Evolutionary conservation across 202 grass and related monocot species (phyloP).

Genomic region (Tripidium arundinaceum): DNA sequence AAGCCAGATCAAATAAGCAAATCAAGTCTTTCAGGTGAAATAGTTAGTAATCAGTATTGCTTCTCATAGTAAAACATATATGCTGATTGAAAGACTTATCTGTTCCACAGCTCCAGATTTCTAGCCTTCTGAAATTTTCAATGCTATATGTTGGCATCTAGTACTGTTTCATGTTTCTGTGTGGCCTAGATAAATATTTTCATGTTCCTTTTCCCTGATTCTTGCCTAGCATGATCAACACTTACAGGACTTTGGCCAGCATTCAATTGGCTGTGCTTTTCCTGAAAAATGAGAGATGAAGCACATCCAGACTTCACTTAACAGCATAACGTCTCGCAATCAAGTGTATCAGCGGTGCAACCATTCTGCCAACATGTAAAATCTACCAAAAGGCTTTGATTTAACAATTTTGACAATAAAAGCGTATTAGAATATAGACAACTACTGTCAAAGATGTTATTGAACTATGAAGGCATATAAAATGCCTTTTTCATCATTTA

Average conservation of each 20-base stretch:
- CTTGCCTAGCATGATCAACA: slow-evolving; percentile 13
- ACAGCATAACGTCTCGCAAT: too few relatives aligned
- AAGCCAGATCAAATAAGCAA: too few relatives aligned
- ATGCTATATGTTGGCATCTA: too few relatives aligned
- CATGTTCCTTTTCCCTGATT: slow-evolving; percentile 23
- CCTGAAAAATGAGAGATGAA: slow-evolving; percentile 8
- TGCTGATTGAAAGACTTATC: too few relatives aligned
- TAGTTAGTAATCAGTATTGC: too few relatives aligned
- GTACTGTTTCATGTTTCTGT: too few relatives aligned
- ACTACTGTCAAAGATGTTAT: background rate
- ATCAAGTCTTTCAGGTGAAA: too few relatives aligned
- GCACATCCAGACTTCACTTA: slow-evolving; percentile 3
- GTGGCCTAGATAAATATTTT: too few relatives aligned
- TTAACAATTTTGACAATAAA: background rate
- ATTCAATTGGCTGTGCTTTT: slow-evolving; percentile 25
- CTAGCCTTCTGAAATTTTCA: too few relatives aligned
- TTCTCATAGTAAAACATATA: too few relatives aligned
- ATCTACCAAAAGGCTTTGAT: background rate
- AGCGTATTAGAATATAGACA: background rate
- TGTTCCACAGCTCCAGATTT: too few relatives aligned
- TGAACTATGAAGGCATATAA: background rate
- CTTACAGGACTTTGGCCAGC: slow-evolving; percentile 1
- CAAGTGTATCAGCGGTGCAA: too few relatives aligned
- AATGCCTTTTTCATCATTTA: background rate
- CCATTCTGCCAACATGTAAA: slow-evolving; percentile 27